These are phyloP conservation scores for Xylariaceae sp. DNA, from an alignment of 2,329 filamentous ascomycete species.

Conservation along the genomic window DNA sequence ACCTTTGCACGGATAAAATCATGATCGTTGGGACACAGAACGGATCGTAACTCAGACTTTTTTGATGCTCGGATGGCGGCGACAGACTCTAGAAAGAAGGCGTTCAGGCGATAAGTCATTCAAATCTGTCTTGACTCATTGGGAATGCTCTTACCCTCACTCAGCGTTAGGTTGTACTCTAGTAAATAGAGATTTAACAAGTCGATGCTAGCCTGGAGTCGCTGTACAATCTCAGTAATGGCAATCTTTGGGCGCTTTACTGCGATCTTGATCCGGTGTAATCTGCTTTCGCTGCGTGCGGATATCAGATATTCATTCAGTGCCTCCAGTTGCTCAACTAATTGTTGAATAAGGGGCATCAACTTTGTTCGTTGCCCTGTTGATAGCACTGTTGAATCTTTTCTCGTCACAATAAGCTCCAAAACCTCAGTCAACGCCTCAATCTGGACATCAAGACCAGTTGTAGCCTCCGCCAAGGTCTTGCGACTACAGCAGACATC, in stretches of 20 bases:
- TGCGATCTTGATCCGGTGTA: background rate
- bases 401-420: background rate
- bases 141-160: background rate
- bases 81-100: background rate
- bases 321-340: background rate
- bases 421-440: background rate
- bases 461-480: background rate
- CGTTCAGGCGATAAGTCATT: background rate
- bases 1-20: slow-evolving; percentile 2
- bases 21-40: background rate
- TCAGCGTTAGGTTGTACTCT: background rate
- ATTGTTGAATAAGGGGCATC: background rate
- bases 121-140: background rate
- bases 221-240: background rate
- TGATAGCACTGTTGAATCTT: background rate
- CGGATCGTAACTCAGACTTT: background rate
- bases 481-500: background rate
- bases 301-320: background rate
- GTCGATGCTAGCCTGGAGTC: background rate
- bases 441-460: background rate
- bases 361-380: background rate
- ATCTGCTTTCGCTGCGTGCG: background rate
- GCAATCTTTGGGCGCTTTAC: background rate
- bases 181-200: slow-evolving; percentile 1
- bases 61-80: background rate